Base-by-base conservation (phyloP, 257 asterid species). In the Osmanthus fragrans region DNA sequence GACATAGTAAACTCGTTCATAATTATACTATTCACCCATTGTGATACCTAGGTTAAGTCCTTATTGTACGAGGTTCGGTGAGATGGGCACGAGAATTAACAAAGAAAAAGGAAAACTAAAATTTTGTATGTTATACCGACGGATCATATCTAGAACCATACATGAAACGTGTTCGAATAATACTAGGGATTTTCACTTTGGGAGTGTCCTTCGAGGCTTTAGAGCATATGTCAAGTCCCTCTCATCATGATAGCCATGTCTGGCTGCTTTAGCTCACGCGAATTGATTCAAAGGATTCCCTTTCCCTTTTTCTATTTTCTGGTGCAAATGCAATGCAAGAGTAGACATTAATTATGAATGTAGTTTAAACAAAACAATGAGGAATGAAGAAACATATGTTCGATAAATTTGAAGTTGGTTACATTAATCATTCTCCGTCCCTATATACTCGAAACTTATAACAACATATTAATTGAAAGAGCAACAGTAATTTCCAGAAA, bases 161-260 rank as follows among this genome's bases (percentile, higher is more conserved):
- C 2, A 32, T 70, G 33, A 37, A 29, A 5, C 9, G 5, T 29
- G 8, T 27, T 13, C 27, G 39, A 30, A 33, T 16, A 11, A 27
- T 29, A 27, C 42, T 77, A 33, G 73, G n/a, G 33, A 4, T 30
- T 40, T 81, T 75, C 33, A 51, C 54, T 56, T 27, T 21, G 19
- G 16, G 19, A 21, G 73, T 33, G 79, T 79, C 76, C 71, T 76
- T 82, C 67, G 80, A 82, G 81, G 84, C 80, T 75, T 79, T 75
- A 72, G 84, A 69, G 70, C 77, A 65, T 80, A 81, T 88, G 94
- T 89, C 82, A 81, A 85, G 97, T 92, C 93, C 76, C 89, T 85
- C 89, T 92, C 96, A 76, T 78, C 86, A 82, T 89, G 80, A 85
- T 88, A 88, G 87, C 90, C 71, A 75, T 74, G 87, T 84, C 88